Conservation (phyloP, 495 filamentous ascomycete genomes). For the Rusavskia elegans region DNA sequence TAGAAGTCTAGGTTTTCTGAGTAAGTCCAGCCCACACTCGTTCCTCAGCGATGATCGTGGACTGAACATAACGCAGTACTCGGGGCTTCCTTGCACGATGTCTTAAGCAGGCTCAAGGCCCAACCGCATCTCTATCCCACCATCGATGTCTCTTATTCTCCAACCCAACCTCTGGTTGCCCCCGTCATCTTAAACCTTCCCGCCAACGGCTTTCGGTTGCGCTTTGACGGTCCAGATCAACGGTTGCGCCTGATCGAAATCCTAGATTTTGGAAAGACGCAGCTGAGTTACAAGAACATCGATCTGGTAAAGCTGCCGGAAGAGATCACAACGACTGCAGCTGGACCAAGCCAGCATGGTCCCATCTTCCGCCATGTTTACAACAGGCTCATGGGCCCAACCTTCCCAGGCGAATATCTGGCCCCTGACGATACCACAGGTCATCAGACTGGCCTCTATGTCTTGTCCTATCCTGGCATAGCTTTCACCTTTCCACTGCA, state of each 20-base stretch:
- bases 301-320: constrained; percentile 57
- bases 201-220: constrained; percentile 71
- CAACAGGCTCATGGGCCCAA: constrained; percentile 75
- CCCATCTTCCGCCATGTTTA: constrained; percentile 86
- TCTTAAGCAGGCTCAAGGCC: constrained; percentile 69
- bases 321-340: constrained; percentile 22
- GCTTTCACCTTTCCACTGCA: constrained; percentile 80
- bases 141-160: constrained; percentile 66
- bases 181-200: constrained; percentile 62
- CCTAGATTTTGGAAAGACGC: constrained; percentile 73
- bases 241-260: constrained; percentile 81
- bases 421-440: constrained; percentile 35
- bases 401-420: constrained; percentile 83
- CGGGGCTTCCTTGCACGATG: constrained; percentile 78
- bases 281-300: constrained; percentile 67
- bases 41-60: background rate
- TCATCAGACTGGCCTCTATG: constrained; percentile 45
- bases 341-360: constrained; percentile 30
- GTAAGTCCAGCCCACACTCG: constrained; percentile 25
- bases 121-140: constrained; percentile 66
- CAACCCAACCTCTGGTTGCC: constrained; percentile 48
- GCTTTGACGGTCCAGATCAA: constrained; percentile 89
- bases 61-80: constrained; percentile 38
- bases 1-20: constrained; percentile 61
- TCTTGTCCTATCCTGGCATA: constrained; percentile 85